phyloP scores from a whole-genome alignment of 2,329 filamentous ascomycete genomes.

The Venturia oleaginea region DNA sequence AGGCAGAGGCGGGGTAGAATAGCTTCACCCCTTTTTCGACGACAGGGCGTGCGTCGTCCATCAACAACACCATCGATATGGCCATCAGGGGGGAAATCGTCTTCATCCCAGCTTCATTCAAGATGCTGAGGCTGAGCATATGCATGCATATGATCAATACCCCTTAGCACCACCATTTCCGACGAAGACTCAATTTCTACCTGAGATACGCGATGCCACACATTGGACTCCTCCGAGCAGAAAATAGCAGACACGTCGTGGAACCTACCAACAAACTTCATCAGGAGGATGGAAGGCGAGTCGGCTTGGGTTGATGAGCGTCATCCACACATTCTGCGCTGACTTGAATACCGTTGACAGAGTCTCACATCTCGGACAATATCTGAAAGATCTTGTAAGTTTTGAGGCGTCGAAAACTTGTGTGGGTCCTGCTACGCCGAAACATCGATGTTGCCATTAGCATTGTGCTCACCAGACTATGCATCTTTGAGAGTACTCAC shows the following conservation, averaged over 20 bases:
- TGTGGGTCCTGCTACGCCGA: neutral
- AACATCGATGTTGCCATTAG: neutral
- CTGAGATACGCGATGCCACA: conserved; percentile 1
- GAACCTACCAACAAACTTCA: neutral
- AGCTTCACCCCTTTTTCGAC: neutral
- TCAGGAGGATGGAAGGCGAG: neutral
- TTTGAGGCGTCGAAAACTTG: neutral
- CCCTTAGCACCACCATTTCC: neutral
- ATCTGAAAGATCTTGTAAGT: neutral
- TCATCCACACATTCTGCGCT: neutral
- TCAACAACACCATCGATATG: neutral
- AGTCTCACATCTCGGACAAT: neutral
- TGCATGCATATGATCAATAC: neutral
- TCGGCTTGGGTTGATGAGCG: neutral
- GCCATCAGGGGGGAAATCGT: neutral
- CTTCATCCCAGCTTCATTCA: neutral
- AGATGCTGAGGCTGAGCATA: neutral
- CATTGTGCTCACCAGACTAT: neutral
- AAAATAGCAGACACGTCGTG: neutral
- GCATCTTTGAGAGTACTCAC: neutral
- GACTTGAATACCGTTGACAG: neutral
- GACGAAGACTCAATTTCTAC: neutral
- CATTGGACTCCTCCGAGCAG: neutral
- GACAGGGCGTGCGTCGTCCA: neutral
- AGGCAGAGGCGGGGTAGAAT: neutral